Conservation (phyloP, 2,329 filamentous ascomycete species). For the Stromatinia cepivora region DNA sequence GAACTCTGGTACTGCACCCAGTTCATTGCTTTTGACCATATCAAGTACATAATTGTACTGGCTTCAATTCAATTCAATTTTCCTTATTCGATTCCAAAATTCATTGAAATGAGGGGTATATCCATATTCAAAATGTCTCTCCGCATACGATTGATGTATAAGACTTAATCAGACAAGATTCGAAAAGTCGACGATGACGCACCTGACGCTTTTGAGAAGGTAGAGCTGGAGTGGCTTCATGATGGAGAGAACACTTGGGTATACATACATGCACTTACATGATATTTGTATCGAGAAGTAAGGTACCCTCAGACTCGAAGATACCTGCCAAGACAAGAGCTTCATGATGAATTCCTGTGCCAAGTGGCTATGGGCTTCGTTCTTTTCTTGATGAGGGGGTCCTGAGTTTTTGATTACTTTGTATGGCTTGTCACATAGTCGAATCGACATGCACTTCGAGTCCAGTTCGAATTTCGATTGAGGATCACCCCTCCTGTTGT, state of each 20-base stretch:
- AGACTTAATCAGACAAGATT: conserved; percentile 8
- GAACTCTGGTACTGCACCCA: not conserved
- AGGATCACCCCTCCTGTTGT: conserved; percentile 21
- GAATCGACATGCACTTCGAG: not conserved
- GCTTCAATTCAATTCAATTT: not conserved
- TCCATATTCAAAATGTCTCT: not conserved
- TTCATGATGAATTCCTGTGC: conserved; percentile 13
- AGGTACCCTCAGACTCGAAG: not conserved
- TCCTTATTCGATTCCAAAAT: not conserved
- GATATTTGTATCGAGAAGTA: not conserved
- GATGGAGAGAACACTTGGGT: conserved; percentile 20
- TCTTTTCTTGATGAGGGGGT: not conserved
- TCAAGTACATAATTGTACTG: not conserved
- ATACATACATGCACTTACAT: conserved; percentile 21
- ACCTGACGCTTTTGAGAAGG: conserved; percentile 15
- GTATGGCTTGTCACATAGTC: conserved; percentile 6
- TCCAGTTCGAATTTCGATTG: conserved; percentile 8
- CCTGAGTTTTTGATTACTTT: not conserved
- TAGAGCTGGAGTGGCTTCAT: conserved; percentile 10
- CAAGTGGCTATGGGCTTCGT: conserved; percentile 10
- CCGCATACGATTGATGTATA: not conserved
- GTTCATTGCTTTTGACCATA: not conserved
- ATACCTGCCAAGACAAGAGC: not conserved
- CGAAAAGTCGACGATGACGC: conserved; percentile 1
- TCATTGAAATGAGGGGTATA: conserved; percentile 9